Evolutionary conservation across 1,139 yeast species (phyloP), one percentile per base, ranked within the genome.

Genomic region (Debaryomyces nepalensis): DNA sequence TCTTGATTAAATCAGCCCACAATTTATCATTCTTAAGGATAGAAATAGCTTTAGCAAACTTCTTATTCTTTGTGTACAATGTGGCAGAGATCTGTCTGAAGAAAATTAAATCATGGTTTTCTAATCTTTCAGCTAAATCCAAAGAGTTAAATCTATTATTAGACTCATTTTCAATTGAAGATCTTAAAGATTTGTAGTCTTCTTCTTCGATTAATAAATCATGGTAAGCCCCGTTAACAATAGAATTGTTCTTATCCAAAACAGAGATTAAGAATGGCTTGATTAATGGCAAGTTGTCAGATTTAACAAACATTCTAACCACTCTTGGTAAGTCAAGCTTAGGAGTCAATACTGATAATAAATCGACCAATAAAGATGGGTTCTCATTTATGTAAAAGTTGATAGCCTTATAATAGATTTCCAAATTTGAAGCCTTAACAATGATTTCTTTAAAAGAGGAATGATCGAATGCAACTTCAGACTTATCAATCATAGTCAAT

Each of bases 31-130:
- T 81, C 75, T 93, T 93, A 61, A 91, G 79, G 49, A 93, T 82
- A 2, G 93, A 79, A 61, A 93, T 85, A 41, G 97, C 85, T 77
- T 91, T 93, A 62, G 73, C 76, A 85, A 89, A 93, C 65, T 93
- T 91, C 79, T 90, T 91, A 69, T 89, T 90, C 73, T 90, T 90
- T 66, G 96, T 83, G 77, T 87, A 95, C 53, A 93, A 77, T 53
- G 90, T 81, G 33, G 99, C 99, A 27, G 97, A 95, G 59, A 93
- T 89, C 70, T 89, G 96, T 71, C 97, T 85, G 77, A 93, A 93
- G 73, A 89, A 95, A 43, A 95, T 81, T 47, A 90, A 70, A 21
- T 86, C 87, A 62, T 93, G 97, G 68, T 86, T 87, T 70, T 93
- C 99, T 53, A 93, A 80, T 65, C 97, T 82, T 60, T 84, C 85